Conservation (phyloP, 306 rosid genomes). For the Cucumis sativus region DNA sequence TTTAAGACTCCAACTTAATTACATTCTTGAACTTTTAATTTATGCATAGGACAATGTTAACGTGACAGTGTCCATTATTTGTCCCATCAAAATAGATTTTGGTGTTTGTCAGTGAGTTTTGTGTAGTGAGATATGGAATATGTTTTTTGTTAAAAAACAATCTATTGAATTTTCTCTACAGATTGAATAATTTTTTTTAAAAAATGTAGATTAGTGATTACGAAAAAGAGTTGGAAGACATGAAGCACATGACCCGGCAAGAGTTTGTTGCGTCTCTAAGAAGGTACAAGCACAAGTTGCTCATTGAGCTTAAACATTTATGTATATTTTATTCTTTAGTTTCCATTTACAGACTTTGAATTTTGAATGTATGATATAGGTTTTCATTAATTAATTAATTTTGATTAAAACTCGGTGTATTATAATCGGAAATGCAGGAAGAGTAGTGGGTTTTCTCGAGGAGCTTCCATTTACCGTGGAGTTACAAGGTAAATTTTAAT, state of each 20-base stretch:
- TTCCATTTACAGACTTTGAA: neutral
- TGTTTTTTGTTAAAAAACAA: neutral
- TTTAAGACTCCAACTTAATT: neutral
- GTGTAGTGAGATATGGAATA: neutral
- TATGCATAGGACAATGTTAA: neutral
- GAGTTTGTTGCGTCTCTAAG: constrained; percentile 89
- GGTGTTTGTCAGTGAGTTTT: neutral
- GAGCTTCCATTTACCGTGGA: constrained; percentile 93
- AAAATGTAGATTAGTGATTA: constrained; percentile 53
- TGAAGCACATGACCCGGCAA: constrained; percentile 93
- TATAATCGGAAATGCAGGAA: constrained; percentile 32
- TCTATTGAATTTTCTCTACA: neutral
- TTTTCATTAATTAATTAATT: neutral
- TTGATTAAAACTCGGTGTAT: neutral
- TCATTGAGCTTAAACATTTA: neutral
- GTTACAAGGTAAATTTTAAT: constrained; percentile 59
- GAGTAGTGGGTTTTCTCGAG: constrained; percentile 93
- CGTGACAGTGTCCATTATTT: neutral
- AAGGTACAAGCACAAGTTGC: constrained; percentile 33
- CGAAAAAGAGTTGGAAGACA: constrained; percentile 77
- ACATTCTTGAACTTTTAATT: neutral
- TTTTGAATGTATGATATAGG: neutral
- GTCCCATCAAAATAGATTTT: neutral
- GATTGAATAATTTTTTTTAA: neutral
- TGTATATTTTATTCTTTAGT: neutral